These are phyloP conservation scores for Amylocarpus encephaloides DNA, from an alignment of 2,329 filamentous ascomycete genomes.

Conservation along the genomic window DNA sequence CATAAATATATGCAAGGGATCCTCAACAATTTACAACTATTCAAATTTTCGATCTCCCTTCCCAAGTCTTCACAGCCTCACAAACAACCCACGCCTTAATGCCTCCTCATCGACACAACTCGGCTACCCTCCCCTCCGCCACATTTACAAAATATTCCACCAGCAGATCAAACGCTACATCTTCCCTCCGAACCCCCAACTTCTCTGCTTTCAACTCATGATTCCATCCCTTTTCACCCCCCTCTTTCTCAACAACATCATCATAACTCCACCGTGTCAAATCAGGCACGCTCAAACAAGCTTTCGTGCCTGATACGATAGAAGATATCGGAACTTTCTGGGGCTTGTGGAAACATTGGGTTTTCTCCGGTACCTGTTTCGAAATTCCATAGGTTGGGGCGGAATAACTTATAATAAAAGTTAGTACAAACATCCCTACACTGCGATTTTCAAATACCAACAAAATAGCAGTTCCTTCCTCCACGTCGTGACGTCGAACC, in stretches of 20 bases:
- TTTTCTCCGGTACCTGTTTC: constrained; percentile 55
- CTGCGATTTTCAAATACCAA: constrained; percentile 47
- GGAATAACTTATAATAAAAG: constrained; percentile 48
- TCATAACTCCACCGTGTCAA: constrained; percentile 44
- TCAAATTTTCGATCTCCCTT: not conserved
- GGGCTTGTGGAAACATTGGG: constrained; percentile 41
- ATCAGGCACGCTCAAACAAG: constrained; percentile 47
- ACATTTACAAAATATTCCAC: constrained; percentile 46
- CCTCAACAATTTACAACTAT: not conserved
- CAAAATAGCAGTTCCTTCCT: constrained; percentile 50
- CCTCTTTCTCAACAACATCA: constrained; percentile 29
- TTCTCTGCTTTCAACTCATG: constrained; percentile 11
- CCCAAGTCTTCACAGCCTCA: constrained; percentile 38
- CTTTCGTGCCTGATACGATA: constrained; percentile 50
- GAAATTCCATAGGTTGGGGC: constrained; percentile 46
- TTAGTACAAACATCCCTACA: constrained; percentile 51
- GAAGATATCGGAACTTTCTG: constrained; percentile 28
- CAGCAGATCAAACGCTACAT: constrained; percentile 47
- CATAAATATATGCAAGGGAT: not conserved
- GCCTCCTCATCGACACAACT: constrained; percentile 44
- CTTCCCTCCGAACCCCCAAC: constrained; percentile 21
- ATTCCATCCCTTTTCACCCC: constrained; percentile 9
- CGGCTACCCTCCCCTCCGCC: constrained; percentile 37
- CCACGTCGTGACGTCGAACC: constrained; percentile 41
- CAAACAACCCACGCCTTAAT: constrained; percentile 45